phyloP scores from a whole-genome alignment of 768 basidiomycete genomes.

The Mycena alexandri region DNA sequence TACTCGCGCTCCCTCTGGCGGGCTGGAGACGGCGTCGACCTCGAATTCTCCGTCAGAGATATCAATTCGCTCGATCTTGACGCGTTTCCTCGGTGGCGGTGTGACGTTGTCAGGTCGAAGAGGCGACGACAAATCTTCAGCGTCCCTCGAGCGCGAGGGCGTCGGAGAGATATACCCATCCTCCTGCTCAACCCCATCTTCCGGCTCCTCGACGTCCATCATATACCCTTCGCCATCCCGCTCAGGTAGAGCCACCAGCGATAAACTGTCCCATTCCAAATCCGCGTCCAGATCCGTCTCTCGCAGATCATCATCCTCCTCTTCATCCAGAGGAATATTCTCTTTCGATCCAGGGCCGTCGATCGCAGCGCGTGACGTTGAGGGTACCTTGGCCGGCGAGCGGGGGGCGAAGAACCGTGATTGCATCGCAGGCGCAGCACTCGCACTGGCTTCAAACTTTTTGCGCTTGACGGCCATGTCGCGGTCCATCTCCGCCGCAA shows the following conservation, averaged over 20 bases:
- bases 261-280: constrained; percentile 38
- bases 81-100: constrained; percentile 34
- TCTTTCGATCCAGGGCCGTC: constrained; percentile 37
- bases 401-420: constrained; percentile 43
- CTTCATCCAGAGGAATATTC: constrained; percentile 31
- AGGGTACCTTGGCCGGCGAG: constrained; percentile 18
- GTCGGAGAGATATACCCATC: constrained; percentile 87
- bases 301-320: constrained; percentile 28
- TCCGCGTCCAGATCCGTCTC: constrained; percentile 34
- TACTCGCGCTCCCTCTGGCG: constrained; percentile 37
- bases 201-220: constrained; percentile 54
- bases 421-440: constrained; percentile 41
- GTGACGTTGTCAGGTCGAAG: constrained; percentile 43
- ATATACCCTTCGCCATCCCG: constrained; percentile 53
- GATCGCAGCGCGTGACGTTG: constrained; percentile 11
- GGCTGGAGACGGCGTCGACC: constrained; percentile 67
- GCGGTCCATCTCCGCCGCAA: constrained; percentile 77
- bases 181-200: constrained; percentile 74
- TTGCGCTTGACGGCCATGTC: constrained; percentile 69
- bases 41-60: constrained; percentile 60
- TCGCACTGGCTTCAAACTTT: constrained; percentile 51
- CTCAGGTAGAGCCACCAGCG: constrained; percentile 50
- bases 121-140: constrained; percentile 79
- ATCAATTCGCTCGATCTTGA: constrained; percentile 32
- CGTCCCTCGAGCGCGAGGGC: constrained; percentile 65